These are phyloP conservation scores for Cadophora sp. DNA, from an alignment of 2,329 filamentous ascomycete species.

Conservation along the genomic window DNA sequence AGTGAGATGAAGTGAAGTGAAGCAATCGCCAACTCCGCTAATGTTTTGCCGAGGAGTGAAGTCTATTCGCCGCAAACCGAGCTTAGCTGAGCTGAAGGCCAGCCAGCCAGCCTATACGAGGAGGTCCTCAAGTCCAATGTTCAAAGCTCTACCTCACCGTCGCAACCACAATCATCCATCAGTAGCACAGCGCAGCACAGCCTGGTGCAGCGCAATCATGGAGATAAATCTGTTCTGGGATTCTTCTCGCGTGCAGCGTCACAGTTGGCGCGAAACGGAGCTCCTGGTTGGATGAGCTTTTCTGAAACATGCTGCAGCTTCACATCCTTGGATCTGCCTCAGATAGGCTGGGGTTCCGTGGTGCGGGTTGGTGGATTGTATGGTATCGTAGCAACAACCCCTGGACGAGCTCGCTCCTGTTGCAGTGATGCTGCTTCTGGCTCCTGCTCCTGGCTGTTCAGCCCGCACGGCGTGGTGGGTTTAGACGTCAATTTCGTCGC, in stretches of 20 bases:
- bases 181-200: too few relatives aligned
- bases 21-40: conserved; percentile 4
- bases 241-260: conserved; percentile 9
- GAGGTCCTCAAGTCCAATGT: not conserved
- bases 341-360: conserved; percentile 13
- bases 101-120: not conserved
- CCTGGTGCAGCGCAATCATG: too few relatives aligned
- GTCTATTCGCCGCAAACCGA: too few relatives aligned
- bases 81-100: not conserved
- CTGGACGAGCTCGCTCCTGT: not conserved
- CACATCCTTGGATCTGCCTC: conserved; percentile 5
- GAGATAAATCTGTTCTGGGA: not conserved
- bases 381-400: not conserved
- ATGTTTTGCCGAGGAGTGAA: not conserved
- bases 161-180: too few relatives aligned
- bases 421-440: too few relatives aligned
- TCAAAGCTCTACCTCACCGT: too few relatives aligned
- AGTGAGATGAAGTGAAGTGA: not conserved
- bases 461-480: conserved; percentile 2
- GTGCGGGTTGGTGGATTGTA: too few relatives aligned
- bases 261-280: conserved; percentile 3
- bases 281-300: conserved; percentile 5
- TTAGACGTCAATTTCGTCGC: not conserved
- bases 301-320: conserved; percentile 9
- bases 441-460: not conserved